Base-by-base conservation (phyloP, 257 asterid genomes). In the Pogostemon cablin region DNA sequence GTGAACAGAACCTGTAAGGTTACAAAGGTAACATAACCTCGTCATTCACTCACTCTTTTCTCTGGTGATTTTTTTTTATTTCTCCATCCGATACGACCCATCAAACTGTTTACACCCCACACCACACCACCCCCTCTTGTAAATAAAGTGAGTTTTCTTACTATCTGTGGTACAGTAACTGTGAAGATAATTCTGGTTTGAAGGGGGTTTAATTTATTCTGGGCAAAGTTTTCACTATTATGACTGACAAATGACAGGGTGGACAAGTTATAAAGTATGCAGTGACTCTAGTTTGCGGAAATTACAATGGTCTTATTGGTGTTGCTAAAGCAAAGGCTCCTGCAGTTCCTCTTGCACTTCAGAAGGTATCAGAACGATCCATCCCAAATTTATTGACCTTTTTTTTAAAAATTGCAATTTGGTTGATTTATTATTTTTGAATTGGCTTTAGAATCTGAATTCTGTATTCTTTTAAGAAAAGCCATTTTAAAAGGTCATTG, bases 241-340 rank as follows among this genome's bases (percentile, higher is more conserved):
- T 63, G 71, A 56, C 72, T 69, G 71, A 71, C 39, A 57, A 48
- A 9, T 62, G 43, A 63, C 86, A 92, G 97, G 99, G 99, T 47
- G 96, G 96, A 52, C 96, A 84, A 89, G 89, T 89, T 58, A 61
- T 80, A 62, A 93, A 87, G 81, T 91, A 87, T 78, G 86, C 96
- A 80, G 97, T 93, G 25, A 82, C 89, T 85, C 80, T 93, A 47
- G 99, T 91, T 64, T 93, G 99, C 82, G 99, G 99, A 62, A 93
- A 93, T 82, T 91, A 91, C 85, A 83, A 89, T 12, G 99, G 97
- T 38, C 92, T 91, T 61, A 84, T 93, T 81, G 99, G 99, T 72
- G 91, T 78, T 77, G 99, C 97, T 70, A 93, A 85, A 85, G 97
- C 96, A 48, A 93, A 91, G 85, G 97, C 95, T 78, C 91, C 95